A percentile compares a stretch with the other conserved stretches of the same genome.
Evolutionary conservation across 2,329 filamentous ascomycete species (phyloP).

Genomic region (Phyllosticta citriasiana): DNA sequence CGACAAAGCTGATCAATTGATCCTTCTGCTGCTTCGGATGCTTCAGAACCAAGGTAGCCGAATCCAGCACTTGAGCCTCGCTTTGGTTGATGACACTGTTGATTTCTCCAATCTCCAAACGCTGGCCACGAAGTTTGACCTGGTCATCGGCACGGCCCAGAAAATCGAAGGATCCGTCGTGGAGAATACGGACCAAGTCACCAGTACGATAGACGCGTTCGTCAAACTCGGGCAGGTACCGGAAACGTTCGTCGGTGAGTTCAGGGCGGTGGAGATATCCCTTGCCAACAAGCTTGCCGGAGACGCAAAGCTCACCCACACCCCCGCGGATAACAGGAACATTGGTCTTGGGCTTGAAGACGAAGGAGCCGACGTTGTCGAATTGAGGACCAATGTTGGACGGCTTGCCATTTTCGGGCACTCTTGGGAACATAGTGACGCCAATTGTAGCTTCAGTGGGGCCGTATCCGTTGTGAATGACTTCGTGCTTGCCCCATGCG

Average conservation of each 20-base stretch:
- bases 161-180: slow-evolving; percentile 79
- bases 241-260: slow-evolving; percentile 70
- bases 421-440: slow-evolving; percentile 78
- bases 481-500: slow-evolving; percentile 65
- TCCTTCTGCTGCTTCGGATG: slow-evolving; percentile 67
- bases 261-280: slow-evolving; percentile 75
- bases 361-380: slow-evolving; percentile 75
- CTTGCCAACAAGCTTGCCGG: slow-evolving; percentile 76
- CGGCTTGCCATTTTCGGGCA: slow-evolving; percentile 66
- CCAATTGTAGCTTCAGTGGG: slow-evolving; percentile 91
- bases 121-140: slow-evolving; percentile 80
- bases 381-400: slow-evolving; percentile 86
- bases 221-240: slow-evolving; percentile 42
- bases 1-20: slow-evolving; percentile 66
- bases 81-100: slow-evolving; percentile 67
- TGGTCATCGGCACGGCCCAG: slow-evolving; percentile 83
- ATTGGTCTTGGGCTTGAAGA: slow-evolving; percentile 60
- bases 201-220: slow-evolving; percentile 70
- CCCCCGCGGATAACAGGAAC: slow-evolving; percentile 65
- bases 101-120: slow-evolving; percentile 84
- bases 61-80: slow-evolving; percentile 51
- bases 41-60: slow-evolving; percentile 66
- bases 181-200: slow-evolving; percentile 71
- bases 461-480: slow-evolving; percentile 85
- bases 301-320: slow-evolving; percentile 81